Percentiles rank a stretch among this genome's conserved stretches.
These are phyloP conservation scores for Pseudogymnoascus sp. DNA, from an alignment of 2,329 filamentous ascomycete species.

Conservation along the genomic window DNA sequence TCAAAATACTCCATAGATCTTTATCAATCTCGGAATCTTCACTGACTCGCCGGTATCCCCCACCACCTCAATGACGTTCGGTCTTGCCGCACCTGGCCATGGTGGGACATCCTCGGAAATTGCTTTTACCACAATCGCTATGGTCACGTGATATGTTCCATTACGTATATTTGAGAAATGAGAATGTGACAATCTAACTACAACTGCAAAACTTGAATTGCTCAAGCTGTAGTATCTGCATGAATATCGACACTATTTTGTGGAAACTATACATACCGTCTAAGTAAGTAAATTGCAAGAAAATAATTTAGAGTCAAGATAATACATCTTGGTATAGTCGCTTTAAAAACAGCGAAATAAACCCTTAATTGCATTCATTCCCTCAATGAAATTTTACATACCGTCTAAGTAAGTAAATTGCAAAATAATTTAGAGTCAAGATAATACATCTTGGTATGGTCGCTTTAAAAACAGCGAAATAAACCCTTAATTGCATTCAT, in stretches of 20 bases:
- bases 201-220: not conserved
- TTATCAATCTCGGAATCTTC: not conserved
- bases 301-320: not conserved
- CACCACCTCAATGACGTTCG: not conserved
- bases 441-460: not conserved
- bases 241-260: not conserved
- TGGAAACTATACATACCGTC: not conserved
- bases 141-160: not conserved
- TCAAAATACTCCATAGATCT: not conserved
- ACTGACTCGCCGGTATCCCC: not conserved
- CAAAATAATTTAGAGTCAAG: not conserved
- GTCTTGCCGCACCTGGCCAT: not conserved
- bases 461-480: not conserved
- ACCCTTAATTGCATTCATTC: not conserved
- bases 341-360: not conserved
- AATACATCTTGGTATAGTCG: not conserved
- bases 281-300: not conserved
- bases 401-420: not conserved
- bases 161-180: not conserved
- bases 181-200: not conserved
- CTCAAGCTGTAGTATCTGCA: not conserved
- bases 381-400: not conserved
- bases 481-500: not conserved
- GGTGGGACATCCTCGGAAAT: not conserved
- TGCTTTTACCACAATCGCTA: not conserved